Evolutionary conservation across 2,329 filamentous ascomycete genomes (phyloP).

Genomic region (Orbilia ellipsospora): DNA sequence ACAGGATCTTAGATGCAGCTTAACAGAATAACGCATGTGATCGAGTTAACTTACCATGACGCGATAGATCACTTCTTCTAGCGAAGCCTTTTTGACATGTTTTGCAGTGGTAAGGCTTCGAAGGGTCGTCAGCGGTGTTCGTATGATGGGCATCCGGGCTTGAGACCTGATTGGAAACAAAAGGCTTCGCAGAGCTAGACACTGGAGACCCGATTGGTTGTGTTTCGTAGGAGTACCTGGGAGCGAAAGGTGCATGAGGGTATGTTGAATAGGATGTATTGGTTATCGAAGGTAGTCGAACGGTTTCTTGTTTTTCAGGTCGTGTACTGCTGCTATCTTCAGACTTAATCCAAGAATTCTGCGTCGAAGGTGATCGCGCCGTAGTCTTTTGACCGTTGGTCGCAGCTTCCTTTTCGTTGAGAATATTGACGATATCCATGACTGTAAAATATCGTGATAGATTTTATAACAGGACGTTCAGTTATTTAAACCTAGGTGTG

Average conservation of each 20-base stretch:
- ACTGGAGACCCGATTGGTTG: conserved; percentile 62
- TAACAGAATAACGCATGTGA: background rate
- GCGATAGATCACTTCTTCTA: conserved; percentile 88
- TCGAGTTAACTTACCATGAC: conserved; percentile 78
- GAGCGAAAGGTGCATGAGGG: conserved; percentile 43
- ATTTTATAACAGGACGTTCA: no score
- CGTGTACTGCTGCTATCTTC: conserved; percentile 61
- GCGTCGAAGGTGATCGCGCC: conserved; percentile 62
- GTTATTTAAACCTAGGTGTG: no score
- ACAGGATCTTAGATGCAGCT: conserved; percentile 23
- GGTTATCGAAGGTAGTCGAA: conserved; percentile 39
- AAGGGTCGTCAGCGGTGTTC: conserved; percentile 64
- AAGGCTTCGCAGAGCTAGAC: conserved; percentile 15
- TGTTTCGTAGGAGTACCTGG: conserved; percentile 56
- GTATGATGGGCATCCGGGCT: conserved; percentile 63
- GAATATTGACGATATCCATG: conserved; percentile 68
- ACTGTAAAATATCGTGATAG: conserved; percentile 55
- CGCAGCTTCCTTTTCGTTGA: conserved; percentile 66
- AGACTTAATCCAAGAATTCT: conserved; percentile 64
- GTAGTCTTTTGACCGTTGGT: conserved; percentile 62
- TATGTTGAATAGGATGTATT: conserved; percentile 45
- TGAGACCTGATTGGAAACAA: conserved; percentile 28
- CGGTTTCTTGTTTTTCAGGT: conserved; percentile 31
- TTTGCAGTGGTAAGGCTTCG: conserved; percentile 86
- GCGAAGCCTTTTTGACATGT: conserved; percentile 94